These are phyloP conservation scores for Quercus mongolica DNA, from an alignment of 306 rosid species.

Conservation along the genomic window DNA sequence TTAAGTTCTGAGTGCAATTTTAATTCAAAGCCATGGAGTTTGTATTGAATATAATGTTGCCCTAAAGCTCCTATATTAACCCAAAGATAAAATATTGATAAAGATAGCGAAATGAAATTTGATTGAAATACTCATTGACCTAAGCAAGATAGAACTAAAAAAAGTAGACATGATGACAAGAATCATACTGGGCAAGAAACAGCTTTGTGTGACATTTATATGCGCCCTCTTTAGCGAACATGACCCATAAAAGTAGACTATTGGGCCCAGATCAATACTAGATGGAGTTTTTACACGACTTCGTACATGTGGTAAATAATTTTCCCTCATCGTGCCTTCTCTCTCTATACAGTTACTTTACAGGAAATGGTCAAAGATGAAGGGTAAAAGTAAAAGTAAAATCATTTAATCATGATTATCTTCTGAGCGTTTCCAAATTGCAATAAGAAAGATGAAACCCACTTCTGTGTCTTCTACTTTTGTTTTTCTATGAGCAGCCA, in stretches of 20 bases:
- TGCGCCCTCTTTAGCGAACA: conserved; percentile 15
- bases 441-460: neutral
- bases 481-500: too few species aligned
- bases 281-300: neutral
- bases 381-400: too few species aligned
- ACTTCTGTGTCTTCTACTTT: neutral
- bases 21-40: too few species aligned
- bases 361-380: neutral
- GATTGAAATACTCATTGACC: neutral
- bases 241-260: neutral
- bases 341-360: too few species aligned
- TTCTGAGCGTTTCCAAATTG: neutral
- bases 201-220: neutral
- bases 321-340: neutral
- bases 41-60: too few species aligned
- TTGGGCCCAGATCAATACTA: neutral
- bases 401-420: neutral
- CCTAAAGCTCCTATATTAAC: too few species aligned
- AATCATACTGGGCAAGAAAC: neutral
- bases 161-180: neutral
- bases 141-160: neutral
- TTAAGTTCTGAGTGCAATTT: too few species aligned
- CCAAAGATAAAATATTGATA: too few species aligned
- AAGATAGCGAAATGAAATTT: too few species aligned
- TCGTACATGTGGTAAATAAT: neutral